Conservation (phyloP, 1,284 basidiomycete species). For the Marasmius sp. region DNA sequence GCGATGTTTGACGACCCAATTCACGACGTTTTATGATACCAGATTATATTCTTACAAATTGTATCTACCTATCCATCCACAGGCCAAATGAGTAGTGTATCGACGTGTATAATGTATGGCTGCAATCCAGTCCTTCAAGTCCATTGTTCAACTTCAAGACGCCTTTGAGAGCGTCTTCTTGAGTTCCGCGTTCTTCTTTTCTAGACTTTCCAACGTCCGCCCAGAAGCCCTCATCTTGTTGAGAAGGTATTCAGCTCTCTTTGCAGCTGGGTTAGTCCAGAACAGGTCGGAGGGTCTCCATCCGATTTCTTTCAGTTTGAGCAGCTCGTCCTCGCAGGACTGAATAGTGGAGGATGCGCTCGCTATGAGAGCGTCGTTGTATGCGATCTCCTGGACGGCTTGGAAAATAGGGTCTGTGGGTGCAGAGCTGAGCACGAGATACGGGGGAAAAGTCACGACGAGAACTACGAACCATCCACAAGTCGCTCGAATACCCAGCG, state of each 20-base stretch:
- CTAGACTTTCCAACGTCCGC: constrained; percentile 65
- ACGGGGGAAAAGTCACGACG: background rate
- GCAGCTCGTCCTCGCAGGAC: constrained; percentile 76
- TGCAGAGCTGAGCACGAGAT: background rate
- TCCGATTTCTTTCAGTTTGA: constrained; percentile 60
- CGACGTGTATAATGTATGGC: background rate
- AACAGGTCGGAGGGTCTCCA: constrained; percentile 43
- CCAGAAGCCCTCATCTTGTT: constrained; percentile 75
- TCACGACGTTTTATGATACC: too few species aligned
- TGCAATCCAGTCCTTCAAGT: background rate
- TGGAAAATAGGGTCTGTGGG: constrained; percentile 73
- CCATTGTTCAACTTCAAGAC: constrained; percentile 10
- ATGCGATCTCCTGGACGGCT: constrained; percentile 80
- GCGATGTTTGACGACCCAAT: too few species aligned
- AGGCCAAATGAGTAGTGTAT: background rate
- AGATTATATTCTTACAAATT: background rate
- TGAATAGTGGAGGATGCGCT: constrained; percentile 67
- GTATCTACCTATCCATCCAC: background rate
- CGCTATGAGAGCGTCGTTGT: constrained; percentile 75
- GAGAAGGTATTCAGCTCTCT: constrained; percentile 68
- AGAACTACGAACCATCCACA: constrained; percentile 58
- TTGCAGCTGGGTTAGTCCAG: constrained; percentile 55
- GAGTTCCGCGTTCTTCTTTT: constrained; percentile 68
- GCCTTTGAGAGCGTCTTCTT: constrained; percentile 55
- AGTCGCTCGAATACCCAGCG: constrained; percentile 83